phyloP scores from a whole-genome alignment of 2,329 filamentous ascomycete genomes.

The Ceratocystis ficicola region DNA sequence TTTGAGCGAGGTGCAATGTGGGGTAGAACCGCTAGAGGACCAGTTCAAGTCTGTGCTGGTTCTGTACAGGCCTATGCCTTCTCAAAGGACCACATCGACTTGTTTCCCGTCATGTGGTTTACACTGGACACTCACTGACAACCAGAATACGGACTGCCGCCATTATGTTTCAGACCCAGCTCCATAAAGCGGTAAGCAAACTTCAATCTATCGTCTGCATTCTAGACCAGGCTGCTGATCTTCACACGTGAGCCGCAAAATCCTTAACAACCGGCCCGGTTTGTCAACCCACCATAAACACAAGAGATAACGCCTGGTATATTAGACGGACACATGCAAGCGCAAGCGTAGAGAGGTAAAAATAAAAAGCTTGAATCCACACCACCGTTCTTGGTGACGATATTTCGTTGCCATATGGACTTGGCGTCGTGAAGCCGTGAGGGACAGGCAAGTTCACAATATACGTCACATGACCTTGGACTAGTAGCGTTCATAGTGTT shows the following conservation, averaged over 20 bases:
- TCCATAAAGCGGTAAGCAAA: not conserved
- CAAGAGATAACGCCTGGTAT: not conserved
- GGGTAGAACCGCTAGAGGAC: not conserved
- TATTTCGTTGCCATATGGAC: not conserved
- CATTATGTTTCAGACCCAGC: not conserved
- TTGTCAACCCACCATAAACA: not conserved
- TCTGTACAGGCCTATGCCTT: not conserved
- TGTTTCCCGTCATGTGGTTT: not conserved
- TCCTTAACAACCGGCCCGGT: constrained; percentile 8
- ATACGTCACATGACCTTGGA: not conserved
- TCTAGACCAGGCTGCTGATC: not conserved
- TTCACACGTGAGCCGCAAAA: not conserved
- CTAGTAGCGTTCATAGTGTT: not conserved
- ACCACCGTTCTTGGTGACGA: not conserved
- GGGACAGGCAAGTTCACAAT: not conserved
- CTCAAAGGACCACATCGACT: not conserved
- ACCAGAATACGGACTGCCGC: not conserved
- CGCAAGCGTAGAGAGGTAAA: not conserved
- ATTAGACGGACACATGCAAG: not conserved
- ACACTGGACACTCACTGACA: not conserved
- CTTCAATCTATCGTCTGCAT: not conserved
- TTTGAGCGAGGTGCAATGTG: not conserved
- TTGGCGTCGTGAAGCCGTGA: not conserved
- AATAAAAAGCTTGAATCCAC: not conserved
- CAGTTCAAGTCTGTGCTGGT: not conserved